phyloP scores from a whole-genome alignment of 371 early-diverging fungal species.

The Fennellomyces sp. region DNA sequence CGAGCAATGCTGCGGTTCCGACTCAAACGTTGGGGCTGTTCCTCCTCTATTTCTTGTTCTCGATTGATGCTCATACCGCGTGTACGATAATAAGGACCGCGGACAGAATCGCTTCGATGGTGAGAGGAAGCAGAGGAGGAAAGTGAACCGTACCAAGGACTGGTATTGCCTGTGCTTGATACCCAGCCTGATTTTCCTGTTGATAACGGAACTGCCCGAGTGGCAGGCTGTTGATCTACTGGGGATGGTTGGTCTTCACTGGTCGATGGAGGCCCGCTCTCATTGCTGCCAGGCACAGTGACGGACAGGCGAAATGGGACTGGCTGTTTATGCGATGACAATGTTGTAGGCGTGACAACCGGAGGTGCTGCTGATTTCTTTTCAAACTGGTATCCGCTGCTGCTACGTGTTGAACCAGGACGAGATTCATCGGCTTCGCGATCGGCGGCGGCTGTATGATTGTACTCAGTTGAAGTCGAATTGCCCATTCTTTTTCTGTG shows the following conservation, averaged over 20 bases:
- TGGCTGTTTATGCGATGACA: constrained; percentile 7
- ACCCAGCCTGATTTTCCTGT: constrained; percentile 47
- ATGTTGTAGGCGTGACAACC: background rate
- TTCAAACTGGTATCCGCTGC: background rate
- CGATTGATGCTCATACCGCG: constrained; percentile 50
- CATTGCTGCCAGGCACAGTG: background rate
- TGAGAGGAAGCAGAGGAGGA: constrained; percentile 43
- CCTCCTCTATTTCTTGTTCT: constrained; percentile 42
- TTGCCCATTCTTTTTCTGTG: constrained; percentile 17
- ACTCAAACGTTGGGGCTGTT: constrained; percentile 9
- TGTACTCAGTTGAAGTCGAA: constrained; percentile 20
- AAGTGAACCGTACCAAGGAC: constrained; percentile 44
- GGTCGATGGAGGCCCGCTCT: constrained; percentile 2
- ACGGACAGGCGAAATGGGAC: constrained; percentile 13
- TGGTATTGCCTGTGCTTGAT: constrained; percentile 45
- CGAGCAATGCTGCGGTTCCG: constrained; percentile 6
- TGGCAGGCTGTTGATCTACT: background rate
- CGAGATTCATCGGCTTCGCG: background rate
- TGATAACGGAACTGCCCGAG: constrained; percentile 26
- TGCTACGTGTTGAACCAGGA: background rate
- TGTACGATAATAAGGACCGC: constrained; percentile 54
- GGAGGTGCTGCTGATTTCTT: constrained; percentile 9
- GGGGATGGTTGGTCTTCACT: background rate
- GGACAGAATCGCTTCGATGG: constrained; percentile 45
- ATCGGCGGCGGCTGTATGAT: background rate